Evolutionary conservation across 106 monocot genomes (phyloP).

Genomic region (Posidonia australis): DNA sequence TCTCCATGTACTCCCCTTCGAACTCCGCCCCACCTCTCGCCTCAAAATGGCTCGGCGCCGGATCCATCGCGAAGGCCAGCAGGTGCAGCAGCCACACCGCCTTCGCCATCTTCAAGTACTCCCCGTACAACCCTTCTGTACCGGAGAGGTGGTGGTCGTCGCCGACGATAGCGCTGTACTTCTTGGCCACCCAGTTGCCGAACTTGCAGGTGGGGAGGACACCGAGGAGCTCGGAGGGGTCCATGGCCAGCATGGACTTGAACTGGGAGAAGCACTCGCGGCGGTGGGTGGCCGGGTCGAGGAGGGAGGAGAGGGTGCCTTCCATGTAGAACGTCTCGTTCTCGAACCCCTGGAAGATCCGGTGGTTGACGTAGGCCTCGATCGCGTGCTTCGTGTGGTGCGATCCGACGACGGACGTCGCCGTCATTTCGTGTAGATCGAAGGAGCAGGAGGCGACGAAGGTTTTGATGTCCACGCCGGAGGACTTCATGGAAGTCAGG

Average conservation of each 20-base stretch:
- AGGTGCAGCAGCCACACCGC: conserved; percentile 88
- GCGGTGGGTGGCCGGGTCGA: conserved; percentile 57
- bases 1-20: conserved; percentile 73
- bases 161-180: conserved; percentile 51
- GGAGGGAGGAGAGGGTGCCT: conserved; percentile 72
- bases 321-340: conserved; percentile 97
- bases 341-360: conserved; percentile 81
- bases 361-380: conserved; percentile 64
- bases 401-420: conserved; percentile 18
- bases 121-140: conserved; percentile 71
- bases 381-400: conserved; percentile 53
- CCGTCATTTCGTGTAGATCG: background rate
- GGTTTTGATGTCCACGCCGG: conserved; percentile 51
- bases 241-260: conserved; percentile 80
- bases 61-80: conserved; percentile 77
- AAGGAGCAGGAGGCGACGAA: conserved; percentile 39
- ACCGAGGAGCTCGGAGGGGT: conserved; percentile 75
- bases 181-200: conserved; percentile 64
- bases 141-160: conserved; percentile 60
- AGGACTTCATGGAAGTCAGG: conserved; percentile 16
- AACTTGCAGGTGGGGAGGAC: conserved; percentile 75
- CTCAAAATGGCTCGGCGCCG: conserved; percentile 73
- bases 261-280: conserved; percentile 67
- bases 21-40: conserved; percentile 58
- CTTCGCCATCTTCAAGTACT: conserved; percentile 69